These are phyloP conservation scores for Arthroderma uncinatum DNA, from an alignment of 2,329 filamentous ascomycete genomes.

Conservation along the genomic window DNA sequence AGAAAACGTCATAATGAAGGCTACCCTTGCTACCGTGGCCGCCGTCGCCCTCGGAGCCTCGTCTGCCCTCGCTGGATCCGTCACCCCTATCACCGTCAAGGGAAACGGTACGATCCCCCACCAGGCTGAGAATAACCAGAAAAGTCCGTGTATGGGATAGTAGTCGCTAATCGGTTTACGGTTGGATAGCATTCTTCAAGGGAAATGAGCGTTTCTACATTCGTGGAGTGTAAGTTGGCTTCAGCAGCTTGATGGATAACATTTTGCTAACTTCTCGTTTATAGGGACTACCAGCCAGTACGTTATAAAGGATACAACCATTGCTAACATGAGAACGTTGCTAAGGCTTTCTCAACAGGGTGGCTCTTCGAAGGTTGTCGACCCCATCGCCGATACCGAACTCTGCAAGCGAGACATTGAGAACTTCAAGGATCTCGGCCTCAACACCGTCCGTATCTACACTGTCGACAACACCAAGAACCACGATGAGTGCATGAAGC, in stretches of 20 bases:
- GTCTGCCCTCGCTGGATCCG: slow-evolving; percentile 36
- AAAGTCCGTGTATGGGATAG: not conserved
- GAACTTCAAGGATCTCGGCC: slow-evolving; percentile 71
- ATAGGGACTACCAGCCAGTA: slow-evolving; percentile 51
- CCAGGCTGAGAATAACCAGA: not conserved
- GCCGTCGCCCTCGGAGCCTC: slow-evolving; percentile 39
- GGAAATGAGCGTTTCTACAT: slow-evolving; percentile 47
- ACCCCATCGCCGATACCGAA: slow-evolving; percentile 62
- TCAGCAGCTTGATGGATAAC: not conserved
- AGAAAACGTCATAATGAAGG: slow-evolving; percentile 40
- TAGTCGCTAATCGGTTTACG: not conserved
- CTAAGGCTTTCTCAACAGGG: slow-evolving; percentile 24
- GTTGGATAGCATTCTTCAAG: slow-evolving; percentile 47
- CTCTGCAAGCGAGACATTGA: slow-evolving; percentile 68
- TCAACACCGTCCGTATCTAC: slow-evolving; percentile 91
- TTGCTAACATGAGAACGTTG: not conserved
- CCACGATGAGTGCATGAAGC: slow-evolving; percentile 78
- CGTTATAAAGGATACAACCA: slow-evolving; percentile 10
- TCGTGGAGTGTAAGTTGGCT: slow-evolving; percentile 31
- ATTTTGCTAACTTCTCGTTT: slow-evolving; percentile 33
- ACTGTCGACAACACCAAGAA: slow-evolving; percentile 73
- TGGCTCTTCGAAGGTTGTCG: slow-evolving; percentile 51
- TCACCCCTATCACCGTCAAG: slow-evolving; percentile 50
- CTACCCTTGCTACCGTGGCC: slow-evolving; percentile 35
- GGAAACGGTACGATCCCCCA: slow-evolving; percentile 42